These are phyloP conservation scores for Eragrostis curvula DNA, from an alignment of 176 grass and related monocot species.

Conservation along the genomic window DNA sequence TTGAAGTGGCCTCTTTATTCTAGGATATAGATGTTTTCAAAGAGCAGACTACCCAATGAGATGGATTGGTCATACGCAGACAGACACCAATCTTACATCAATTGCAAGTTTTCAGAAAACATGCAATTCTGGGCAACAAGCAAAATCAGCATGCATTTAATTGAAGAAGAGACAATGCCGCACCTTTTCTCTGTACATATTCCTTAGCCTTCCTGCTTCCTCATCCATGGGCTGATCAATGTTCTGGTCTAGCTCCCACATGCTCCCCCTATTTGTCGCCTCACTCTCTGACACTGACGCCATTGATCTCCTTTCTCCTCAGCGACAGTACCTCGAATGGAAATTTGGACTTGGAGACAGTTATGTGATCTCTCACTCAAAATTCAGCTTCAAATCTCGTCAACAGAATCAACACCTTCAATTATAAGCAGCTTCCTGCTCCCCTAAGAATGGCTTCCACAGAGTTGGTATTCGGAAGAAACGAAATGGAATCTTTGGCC, in stretches of 20 bases:
- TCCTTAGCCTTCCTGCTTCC: conserved; percentile 74
- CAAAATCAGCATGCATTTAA: background rate
- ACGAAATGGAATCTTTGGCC: conserved; percentile 18
- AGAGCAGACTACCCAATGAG: conserved; percentile 13
- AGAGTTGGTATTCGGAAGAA: conserved; percentile 7
- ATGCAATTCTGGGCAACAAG: background rate
- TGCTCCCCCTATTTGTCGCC: conserved; percentile 67
- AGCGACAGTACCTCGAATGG: conserved; percentile 23
- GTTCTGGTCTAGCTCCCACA: conserved; percentile 97
- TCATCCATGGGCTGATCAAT: conserved; percentile 99
- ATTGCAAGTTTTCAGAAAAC: conserved; percentile 17
- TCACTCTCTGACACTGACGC: conserved; percentile 60
- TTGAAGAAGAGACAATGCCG: conserved; percentile 34
- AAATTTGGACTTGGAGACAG: background rate
- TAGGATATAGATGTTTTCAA: background rate
- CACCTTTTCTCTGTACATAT: conserved; percentile 98
- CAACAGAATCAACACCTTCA: background rate
- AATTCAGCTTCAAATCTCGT: conserved; percentile 21
- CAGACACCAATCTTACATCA: conserved; percentile 21
- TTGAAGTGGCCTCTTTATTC: background rate
- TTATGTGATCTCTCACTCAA: background rate
- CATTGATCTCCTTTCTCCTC: conserved; percentile 52
- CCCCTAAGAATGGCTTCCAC: background rate
- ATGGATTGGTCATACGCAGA: conserved; percentile 33
- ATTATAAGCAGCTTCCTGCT: background rate